Evolutionary conservation across 495 filamentous ascomycete species (phyloP).

Genomic region (Evansstolkia leycettana): DNA sequence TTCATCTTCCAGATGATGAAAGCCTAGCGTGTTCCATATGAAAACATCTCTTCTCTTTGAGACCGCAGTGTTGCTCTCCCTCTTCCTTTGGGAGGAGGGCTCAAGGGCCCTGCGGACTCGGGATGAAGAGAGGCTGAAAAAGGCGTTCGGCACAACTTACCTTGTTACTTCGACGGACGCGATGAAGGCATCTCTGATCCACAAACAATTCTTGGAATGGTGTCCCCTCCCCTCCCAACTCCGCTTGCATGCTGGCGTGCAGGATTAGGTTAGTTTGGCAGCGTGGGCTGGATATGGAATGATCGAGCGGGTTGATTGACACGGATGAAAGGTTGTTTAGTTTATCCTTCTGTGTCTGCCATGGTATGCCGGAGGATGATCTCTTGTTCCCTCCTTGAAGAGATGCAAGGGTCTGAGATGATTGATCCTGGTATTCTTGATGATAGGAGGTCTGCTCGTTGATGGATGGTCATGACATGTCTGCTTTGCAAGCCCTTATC

Average conservation of each 20-base stretch:
- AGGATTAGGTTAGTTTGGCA: no score
- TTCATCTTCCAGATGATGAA: conserved; percentile 78
- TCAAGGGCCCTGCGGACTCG: conserved; percentile 68
- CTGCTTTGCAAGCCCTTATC: no score
- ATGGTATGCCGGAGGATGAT: no score
- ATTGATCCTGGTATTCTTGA: background rate
- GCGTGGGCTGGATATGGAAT: no score
- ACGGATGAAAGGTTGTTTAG: no score
- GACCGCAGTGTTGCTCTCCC: conserved; percentile 72
- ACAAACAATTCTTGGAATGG: conserved; percentile 28
- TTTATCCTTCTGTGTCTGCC: no score
- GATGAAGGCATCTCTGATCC: conserved; percentile 94
- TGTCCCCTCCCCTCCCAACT: no score
- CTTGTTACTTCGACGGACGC: conserved; percentile 97
- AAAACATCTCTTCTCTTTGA: conserved; percentile 55
- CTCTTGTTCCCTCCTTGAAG: background rate
- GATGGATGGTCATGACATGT: no score
- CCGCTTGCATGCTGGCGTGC: no score
- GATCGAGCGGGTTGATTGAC: no score
- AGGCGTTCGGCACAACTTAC: conserved; percentile 96
- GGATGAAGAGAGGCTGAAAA: conserved; percentile 72
- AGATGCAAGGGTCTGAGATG: background rate
- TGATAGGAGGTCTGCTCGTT: no score
- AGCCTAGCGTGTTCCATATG: conserved; percentile 90
- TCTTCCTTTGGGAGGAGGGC: conserved; percentile 39